Base-by-base conservation (phyloP, 202 grass and related monocot species). In the Brachypodium distachyon region DNA sequence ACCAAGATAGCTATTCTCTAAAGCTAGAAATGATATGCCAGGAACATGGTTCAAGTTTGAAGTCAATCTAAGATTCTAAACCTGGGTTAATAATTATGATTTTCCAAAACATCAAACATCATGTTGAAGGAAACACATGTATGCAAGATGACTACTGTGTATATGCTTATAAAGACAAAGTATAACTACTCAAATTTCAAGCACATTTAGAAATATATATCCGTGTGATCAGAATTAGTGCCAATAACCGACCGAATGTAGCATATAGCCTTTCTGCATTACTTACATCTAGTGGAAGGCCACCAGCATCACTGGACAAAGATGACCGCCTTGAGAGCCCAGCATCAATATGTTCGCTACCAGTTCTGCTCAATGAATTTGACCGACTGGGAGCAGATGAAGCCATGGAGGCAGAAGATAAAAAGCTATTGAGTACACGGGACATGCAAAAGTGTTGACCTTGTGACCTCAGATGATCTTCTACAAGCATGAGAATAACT, bases 401-500 rank as follows among this genome's bases (percentile, higher is more conserved):
- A 80, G 52, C 60, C 47, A 84, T 70, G 53, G 89, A 84, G 31
- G 82, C 44, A 70, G 89, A 86, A 65, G 89, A 74, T 53, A 72
- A 21, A 54, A 40, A 52, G 56, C 79, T 77, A 84, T 83, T 88
- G 64, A 90, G 55, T 66, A 65, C 75, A 54, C 61, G 73, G 48
- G 85, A 75, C 66, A 81, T 81, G 82, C 77, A 90, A 85, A 84
- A 88, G 23, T 90, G 85, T 74, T 94, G 95, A 36, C 89, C 91
- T 80, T 98, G 95, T 70, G 90, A 82, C 58, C 95, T 89, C 65
- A 98, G 59, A 88, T 98, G 95, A 88, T 98, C 95, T 91, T 98
- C 95, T 40, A 98, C 91, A 77, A 98, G 91, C 95, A 98, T 98
- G 55, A 98, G 79, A 83, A 98, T 88, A 58, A 98, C 91, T 66